A percentile compares a stretch with the other conserved stretches of the same genome.
These are phyloP conservation scores for Quercus lobata DNA, from an alignment of 331 rosid genomes.

Conservation along the genomic window DNA sequence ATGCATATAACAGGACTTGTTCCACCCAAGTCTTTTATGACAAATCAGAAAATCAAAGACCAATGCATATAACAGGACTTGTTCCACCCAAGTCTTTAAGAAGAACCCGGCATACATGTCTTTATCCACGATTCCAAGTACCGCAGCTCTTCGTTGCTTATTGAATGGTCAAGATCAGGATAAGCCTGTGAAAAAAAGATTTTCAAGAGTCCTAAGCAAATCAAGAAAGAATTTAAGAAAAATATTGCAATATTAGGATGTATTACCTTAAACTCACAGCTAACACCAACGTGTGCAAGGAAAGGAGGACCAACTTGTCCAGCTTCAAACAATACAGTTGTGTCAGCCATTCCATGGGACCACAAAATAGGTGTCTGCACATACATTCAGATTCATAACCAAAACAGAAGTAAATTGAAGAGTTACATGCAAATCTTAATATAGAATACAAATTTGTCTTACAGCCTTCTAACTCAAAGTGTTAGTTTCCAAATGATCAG, in stretches of 20 bases:
- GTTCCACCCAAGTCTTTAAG: conserved; percentile 17
- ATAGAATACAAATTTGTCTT: background rate
- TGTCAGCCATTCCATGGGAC: conserved; percentile 72
- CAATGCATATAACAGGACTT: background rate
- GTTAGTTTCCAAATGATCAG: background rate
- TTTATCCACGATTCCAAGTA: conserved; percentile 76
- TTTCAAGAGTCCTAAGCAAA: conserved; percentile 4
- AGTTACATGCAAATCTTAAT: background rate
- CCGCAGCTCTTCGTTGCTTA: conserved; percentile 50
- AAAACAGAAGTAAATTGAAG: background rate
- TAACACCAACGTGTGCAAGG: conserved; percentile 52
- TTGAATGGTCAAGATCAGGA: conserved; percentile 72
- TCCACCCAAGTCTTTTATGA: no score
- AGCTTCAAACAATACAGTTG: conserved; percentile 67
- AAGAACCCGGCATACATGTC: conserved; percentile 50
- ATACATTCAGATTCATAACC: conserved; percentile 9
- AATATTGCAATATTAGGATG: conserved; percentile 5
- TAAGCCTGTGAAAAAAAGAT: conserved; percentile 48
- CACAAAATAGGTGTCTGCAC: conserved; percentile 72
- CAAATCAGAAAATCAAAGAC: background rate
- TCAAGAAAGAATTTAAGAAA: background rate
- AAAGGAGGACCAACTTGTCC: conserved; percentile 82
- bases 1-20: no score
- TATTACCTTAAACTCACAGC: conserved; percentile 72
- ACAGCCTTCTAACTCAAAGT: background rate